Percentiles rank a stretch among this genome's conserved stretches.
These are phyloP conservation scores for Cercospora sojina DNA, from an alignment of 2,329 filamentous ascomycete species.

Conservation along the genomic window DNA sequence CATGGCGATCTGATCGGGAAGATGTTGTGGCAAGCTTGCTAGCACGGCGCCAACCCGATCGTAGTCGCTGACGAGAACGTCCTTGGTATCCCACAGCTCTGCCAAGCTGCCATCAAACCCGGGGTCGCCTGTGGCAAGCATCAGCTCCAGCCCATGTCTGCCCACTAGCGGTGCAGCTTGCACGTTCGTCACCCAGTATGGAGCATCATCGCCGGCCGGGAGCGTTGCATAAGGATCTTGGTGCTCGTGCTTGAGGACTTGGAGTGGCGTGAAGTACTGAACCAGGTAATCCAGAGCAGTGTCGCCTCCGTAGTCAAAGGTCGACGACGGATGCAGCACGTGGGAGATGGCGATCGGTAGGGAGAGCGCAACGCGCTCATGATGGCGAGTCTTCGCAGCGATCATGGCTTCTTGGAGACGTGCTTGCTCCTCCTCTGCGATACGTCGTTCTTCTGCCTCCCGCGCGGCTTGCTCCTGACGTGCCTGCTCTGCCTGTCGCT, in stretches of 20 bases:
- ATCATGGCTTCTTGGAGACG: slow-evolving; percentile 25
- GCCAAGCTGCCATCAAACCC: slow-evolving; percentile 28
- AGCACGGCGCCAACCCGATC: slow-evolving; percentile 20
- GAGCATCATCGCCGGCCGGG: slow-evolving; percentile 15
- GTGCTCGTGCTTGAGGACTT: slow-evolving; percentile 25
- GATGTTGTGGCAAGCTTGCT: slow-evolving; percentile 13
- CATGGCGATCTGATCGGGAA: slow-evolving; percentile 9
- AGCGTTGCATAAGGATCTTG: slow-evolving; percentile 14
- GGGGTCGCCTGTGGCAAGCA: slow-evolving; percentile 27
- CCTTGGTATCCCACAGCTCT: slow-evolving; percentile 27
- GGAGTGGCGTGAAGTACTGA: slow-evolving; percentile 31
- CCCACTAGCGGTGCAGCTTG: slow-evolving; percentile 36
- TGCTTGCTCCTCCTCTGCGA: slow-evolving; percentile 21
- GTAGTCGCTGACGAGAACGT: slow-evolving; percentile 16
- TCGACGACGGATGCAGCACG: slow-evolving; percentile 26
- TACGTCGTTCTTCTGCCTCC: slow-evolving; percentile 19
- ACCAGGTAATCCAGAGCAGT: slow-evolving; percentile 21
- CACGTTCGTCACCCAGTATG: slow-evolving; percentile 33
- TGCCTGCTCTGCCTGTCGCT: slow-evolving; percentile 22
- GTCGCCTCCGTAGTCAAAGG: slow-evolving; percentile 18
- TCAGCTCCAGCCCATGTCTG: slow-evolving; percentile 31
- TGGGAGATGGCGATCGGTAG: slow-evolving; percentile 29
- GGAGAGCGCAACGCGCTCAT: slow-evolving; percentile 25
- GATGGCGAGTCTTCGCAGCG: slow-evolving; percentile 24
- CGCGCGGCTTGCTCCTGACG: slow-evolving; percentile 30